Conservation (phyloP, 1,284 basidiomycete species). For the Phaffia rhodozyma region DNA sequence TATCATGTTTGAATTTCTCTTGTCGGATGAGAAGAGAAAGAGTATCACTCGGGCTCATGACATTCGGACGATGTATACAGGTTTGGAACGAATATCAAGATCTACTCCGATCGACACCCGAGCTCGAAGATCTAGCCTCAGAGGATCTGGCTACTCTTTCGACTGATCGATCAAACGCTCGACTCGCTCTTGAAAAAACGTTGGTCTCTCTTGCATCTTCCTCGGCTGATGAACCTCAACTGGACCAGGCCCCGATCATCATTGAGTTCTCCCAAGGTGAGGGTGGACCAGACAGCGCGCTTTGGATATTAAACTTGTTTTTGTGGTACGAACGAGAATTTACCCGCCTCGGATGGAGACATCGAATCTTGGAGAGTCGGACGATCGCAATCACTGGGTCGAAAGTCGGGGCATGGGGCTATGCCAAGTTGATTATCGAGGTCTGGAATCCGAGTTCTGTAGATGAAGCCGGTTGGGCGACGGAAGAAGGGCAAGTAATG, state of each 20-base stretch:
- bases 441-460: neutral
- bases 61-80: too few relatives aligned
- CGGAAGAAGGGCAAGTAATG: neutral
- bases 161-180: conserved; percentile 29
- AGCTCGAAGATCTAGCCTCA: conserved; percentile 29
- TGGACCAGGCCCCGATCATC: conserved; percentile 2
- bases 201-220: conserved; percentile 1
- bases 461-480: too few relatives aligned
- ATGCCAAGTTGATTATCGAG: neutral
- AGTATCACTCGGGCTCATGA: too few relatives aligned
- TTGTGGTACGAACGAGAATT: conserved; percentile 77
- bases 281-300: conserved; percentile 75
- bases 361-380: conserved; percentile 31
- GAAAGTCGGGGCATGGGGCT: neutral
- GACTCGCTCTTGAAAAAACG: conserved; percentile 18
- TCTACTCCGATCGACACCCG: conserved; percentile 33
- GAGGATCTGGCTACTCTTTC: conserved; percentile 28
- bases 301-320: conserved; percentile 68
- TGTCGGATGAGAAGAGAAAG: too few relatives aligned
- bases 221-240: conserved; percentile 2
- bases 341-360: conserved; percentile 36
- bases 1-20: too few relatives aligned
- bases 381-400: conserved; percentile 43
- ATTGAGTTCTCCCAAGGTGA: conserved; percentile 88
- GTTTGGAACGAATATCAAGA: conserved; percentile 29